Conservation (phyloP, 2,329 filamentous ascomycete species). For the Grosmannia serpens region DNA sequence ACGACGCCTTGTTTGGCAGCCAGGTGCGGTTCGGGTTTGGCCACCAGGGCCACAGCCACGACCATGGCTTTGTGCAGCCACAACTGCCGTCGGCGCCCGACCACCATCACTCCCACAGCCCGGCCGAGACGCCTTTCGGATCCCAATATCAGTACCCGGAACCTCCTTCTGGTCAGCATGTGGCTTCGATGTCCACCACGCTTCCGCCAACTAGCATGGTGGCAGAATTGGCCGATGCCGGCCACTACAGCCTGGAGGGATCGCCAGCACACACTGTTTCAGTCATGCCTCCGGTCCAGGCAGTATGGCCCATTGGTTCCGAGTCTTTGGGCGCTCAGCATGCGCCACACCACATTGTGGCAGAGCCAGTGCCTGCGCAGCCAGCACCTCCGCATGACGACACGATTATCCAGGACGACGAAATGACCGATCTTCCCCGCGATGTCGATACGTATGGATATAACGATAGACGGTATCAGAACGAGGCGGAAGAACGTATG, state of each 20-base stretch:
- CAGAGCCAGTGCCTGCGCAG: background rate
- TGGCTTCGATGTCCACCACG: background rate
- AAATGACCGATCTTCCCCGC: slow-evolving; percentile 8
- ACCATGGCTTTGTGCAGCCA: slow-evolving; percentile 6
- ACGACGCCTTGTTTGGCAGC: slow-evolving; percentile 3
- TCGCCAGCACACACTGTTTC: background rate
- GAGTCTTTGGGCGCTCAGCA: slow-evolving; percentile 2
- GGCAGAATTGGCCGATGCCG: background rate
- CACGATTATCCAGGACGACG: background rate
- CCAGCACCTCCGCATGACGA: background rate
- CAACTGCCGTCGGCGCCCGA: slow-evolving; percentile 6
- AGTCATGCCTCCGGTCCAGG: background rate
- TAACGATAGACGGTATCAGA: slow-evolving; percentile 15
- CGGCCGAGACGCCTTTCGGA: background rate
- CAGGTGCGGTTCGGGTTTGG: slow-evolving; percentile 9
- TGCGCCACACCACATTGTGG: background rate
- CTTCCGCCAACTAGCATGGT: background rate
- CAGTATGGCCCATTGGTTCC: slow-evolving; percentile 9
- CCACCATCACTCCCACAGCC: background rate
- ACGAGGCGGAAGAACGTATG: slow-evolving; percentile 18
- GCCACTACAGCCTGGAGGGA: background rate
- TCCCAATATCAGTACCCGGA: slow-evolving; percentile 10
- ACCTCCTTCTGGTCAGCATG: slow-evolving; percentile 3
- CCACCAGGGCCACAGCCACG: background rate
- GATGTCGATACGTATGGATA: slow-evolving; percentile 15